Evolutionary conservation across 2,329 filamentous ascomycete genomes (phyloP).

Genomic region (Nemania sp.): DNA sequence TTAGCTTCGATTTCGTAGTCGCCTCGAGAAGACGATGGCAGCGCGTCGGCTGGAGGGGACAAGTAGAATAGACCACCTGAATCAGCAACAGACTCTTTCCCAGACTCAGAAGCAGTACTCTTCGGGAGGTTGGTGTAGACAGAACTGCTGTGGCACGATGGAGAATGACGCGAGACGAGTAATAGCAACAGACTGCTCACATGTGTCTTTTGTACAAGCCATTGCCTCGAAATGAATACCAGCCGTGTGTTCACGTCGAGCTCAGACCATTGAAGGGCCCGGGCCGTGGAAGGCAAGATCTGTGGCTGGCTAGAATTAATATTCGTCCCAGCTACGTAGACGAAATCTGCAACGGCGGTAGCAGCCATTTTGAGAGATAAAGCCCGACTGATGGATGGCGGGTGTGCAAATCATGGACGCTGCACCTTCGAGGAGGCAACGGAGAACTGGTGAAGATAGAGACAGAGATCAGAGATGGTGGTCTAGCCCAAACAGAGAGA

Average conservation of each 20-base stretch:
- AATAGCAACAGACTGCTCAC: slow-evolving; percentile 40
- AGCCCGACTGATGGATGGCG: slow-evolving; percentile 48
- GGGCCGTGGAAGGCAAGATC: slow-evolving; percentile 41
- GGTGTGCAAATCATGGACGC: slow-evolving; percentile 59
- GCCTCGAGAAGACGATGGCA: background rate
- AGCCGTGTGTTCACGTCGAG: slow-evolving; percentile 43
- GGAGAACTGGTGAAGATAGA: slow-evolving; percentile 18
- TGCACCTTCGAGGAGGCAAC: slow-evolving; percentile 37
- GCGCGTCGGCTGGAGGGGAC: background rate
- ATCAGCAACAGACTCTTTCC: background rate
- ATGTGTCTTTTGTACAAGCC: slow-evolving; percentile 42
- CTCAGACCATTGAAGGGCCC: slow-evolving; percentile 44
- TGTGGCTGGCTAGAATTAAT: slow-evolving; percentile 46
- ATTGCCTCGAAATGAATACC: slow-evolving; percentile 47
- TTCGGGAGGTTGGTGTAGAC: background rate
- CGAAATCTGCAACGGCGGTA: slow-evolving; percentile 51
- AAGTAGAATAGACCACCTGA: background rate
- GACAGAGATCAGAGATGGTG: slow-evolving; percentile 5
- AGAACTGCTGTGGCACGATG: background rate
- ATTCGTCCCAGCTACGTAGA: slow-evolving; percentile 48
- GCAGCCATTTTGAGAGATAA: slow-evolving; percentile 59
- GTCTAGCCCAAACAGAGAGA: slow-evolving; percentile 1
- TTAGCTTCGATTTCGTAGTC: slow-evolving; percentile 32
- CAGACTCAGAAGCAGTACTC: background rate
- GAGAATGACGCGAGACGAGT: slow-evolving; percentile 2